Conservation (phyloP, 108 stramenopile species). For the Nitzschia sp. region DNA sequence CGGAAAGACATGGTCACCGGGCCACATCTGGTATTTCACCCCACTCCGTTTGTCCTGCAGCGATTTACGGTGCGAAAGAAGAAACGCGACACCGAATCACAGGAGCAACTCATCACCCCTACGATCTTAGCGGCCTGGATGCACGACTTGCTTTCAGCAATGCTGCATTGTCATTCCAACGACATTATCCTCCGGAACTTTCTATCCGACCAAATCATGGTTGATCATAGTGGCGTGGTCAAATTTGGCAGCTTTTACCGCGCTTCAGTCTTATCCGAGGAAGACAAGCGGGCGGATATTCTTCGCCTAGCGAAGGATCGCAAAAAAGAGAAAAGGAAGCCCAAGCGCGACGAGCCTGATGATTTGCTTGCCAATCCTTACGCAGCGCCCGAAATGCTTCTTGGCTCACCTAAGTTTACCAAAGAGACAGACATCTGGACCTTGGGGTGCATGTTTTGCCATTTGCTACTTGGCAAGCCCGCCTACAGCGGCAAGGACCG, state of each 20-base stretch:
- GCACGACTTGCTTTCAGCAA: conserved; percentile 76
- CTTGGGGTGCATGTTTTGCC: conserved; percentile 76
- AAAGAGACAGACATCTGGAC: conserved; percentile 85
- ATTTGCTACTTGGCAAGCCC: conserved; percentile 76
- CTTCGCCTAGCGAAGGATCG: conserved; percentile 23
- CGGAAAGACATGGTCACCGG: conserved; percentile 51
- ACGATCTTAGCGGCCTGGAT: conserved; percentile 70
- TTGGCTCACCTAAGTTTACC: conserved; percentile 74
- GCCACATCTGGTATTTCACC: conserved; percentile 76
- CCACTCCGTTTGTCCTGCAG: conserved; percentile 78
- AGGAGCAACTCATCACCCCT: conserved; percentile 46
- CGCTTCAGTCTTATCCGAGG: conserved; percentile 55
- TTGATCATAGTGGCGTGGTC: conserved; percentile 78
- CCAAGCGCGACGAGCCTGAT: conserved; percentile 47
- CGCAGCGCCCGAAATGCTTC: conserved; percentile 74
- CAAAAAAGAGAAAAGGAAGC: conserved; percentile 17
- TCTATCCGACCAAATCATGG: conserved; percentile 73
- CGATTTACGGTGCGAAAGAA: conserved; percentile 58
- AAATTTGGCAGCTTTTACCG: conserved; percentile 76
- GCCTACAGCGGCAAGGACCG: conserved; percentile 77
- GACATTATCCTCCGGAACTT: conserved; percentile 72
- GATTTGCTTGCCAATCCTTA: conserved; percentile 65
- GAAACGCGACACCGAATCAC: conserved; percentile 33
- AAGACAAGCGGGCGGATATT: conserved; percentile 53
- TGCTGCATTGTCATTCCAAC: conserved; percentile 81